These are phyloP conservation scores for Metarhizium humberi DNA, from an alignment of 2,329 filamentous ascomycete genomes.

Conservation along the genomic window DNA sequence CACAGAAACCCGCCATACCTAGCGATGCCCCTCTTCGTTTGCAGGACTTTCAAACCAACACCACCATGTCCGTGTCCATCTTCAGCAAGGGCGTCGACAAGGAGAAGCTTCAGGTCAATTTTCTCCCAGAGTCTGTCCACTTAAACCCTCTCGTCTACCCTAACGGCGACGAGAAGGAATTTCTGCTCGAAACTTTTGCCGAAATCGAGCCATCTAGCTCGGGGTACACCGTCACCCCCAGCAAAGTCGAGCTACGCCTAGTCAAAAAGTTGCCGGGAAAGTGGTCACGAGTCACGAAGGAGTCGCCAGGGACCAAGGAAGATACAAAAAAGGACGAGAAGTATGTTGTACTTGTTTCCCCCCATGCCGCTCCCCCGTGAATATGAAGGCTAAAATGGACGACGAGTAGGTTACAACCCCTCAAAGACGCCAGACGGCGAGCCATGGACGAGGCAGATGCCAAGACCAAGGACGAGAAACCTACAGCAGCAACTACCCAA, in stretches of 20 bases:
- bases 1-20: slow-evolving; percentile 11
- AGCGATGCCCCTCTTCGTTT: slow-evolving; percentile 17
- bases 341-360: background rate
- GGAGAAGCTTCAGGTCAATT: slow-evolving; percentile 29
- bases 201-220: slow-evolving; percentile 53
- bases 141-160: slow-evolving; percentile 24
- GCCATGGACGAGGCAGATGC: background rate
- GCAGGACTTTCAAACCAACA: slow-evolving; percentile 27
- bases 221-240: slow-evolving; percentile 57
- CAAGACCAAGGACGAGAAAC: background rate
- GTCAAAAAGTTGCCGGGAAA: slow-evolving; percentile 60
- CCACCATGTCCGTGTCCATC: slow-evolving; percentile 27
- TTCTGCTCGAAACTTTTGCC: slow-evolving; percentile 57
- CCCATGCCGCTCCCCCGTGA: too few relatives aligned
- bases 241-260: slow-evolving; percentile 71
- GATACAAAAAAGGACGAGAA: background rate
- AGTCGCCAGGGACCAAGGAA: background rate
- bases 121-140: slow-evolving; percentile 15
- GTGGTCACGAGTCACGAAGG: slow-evolving; percentile 41
- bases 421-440: background rate
- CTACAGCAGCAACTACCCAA: background rate
- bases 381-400: too few relatives aligned
- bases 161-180: slow-evolving; percentile 47
- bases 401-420: background rate
- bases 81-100: slow-evolving; percentile 34